Conservation (phyloP, 768 basidiomycete genomes). For the Podaxis carcinomalis region DNA sequence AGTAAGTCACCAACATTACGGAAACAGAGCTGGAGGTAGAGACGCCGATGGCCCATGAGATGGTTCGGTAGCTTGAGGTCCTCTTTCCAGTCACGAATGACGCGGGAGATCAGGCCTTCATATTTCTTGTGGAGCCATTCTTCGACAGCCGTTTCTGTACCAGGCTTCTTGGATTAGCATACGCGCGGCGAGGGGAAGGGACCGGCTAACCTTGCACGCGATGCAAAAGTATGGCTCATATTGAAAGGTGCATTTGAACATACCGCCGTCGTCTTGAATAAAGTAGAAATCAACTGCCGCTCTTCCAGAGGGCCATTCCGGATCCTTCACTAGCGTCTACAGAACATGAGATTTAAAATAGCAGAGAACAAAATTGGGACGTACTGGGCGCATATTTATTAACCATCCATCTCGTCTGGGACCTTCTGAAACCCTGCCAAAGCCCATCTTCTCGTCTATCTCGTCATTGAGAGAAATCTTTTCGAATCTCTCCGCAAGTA, state of each 20-base stretch:
- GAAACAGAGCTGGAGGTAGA: slow-evolving; percentile 87
- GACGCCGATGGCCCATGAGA: slow-evolving; percentile 87
- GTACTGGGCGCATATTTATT: slow-evolving; percentile 96
- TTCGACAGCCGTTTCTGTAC: slow-evolving; percentile 86
- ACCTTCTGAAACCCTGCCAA: slow-evolving; percentile 77
- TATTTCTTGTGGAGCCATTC: slow-evolving; percentile 95
- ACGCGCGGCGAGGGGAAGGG: background rate
- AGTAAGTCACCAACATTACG: slow-evolving; percentile 93
- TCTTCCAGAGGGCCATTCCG: slow-evolving; percentile 78
- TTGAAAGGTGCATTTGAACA: slow-evolving; percentile 91
- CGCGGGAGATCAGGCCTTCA: slow-evolving; percentile 79
- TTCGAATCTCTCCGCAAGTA: slow-evolving; percentile 83
- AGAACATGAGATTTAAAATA: background rate
- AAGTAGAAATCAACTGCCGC: slow-evolving; percentile 97
- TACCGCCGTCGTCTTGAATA: slow-evolving; percentile 92
- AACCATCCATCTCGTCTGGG: slow-evolving; percentile 83
- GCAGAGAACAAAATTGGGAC: slow-evolving; percentile 23
- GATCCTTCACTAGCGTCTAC: slow-evolving; percentile 83
- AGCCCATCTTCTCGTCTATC: slow-evolving; percentile 92
- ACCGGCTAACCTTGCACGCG: slow-evolving; percentile 73
- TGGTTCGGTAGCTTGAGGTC: slow-evolving; percentile 96
- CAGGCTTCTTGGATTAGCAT: slow-evolving; percentile 43
- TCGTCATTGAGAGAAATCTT: slow-evolving; percentile 72
- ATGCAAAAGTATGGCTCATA: slow-evolving; percentile 97
- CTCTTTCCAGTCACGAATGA: slow-evolving; percentile 82